These are phyloP conservation scores for Neonectria sp. DNA, from an alignment of 2,329 filamentous ascomycete species.

Conservation along the genomic window DNA sequence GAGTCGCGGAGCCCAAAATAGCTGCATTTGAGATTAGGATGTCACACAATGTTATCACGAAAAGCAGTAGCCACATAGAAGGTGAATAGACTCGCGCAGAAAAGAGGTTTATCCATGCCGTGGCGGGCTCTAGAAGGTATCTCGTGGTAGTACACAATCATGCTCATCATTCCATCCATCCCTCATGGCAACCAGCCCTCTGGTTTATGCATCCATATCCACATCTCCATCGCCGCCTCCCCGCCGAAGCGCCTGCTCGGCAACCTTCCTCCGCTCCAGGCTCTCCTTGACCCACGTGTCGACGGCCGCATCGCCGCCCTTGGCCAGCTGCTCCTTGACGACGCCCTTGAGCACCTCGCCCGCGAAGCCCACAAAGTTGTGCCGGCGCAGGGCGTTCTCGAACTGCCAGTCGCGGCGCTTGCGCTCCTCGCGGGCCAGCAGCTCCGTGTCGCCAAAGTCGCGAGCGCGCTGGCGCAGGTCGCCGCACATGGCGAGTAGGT, in stretches of 20 bases:
- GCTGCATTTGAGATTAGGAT: neutral
- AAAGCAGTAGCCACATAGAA: neutral
- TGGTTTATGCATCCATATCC: conserved; percentile 56
- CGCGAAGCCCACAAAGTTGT: conserved; percentile 97
- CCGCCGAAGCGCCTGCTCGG: conserved; percentile 53
- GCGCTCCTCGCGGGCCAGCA: conserved; percentile 83
- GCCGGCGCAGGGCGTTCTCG: conserved; percentile 91
- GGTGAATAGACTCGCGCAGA: neutral
- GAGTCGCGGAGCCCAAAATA: neutral
- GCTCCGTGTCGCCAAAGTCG: conserved; percentile 87
- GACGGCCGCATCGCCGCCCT: conserved; percentile 76
- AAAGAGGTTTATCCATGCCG: conserved; percentile 4
- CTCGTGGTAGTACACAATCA: conserved; percentile 20
- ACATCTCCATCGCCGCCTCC: conserved; percentile 55
- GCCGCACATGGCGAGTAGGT: conserved; percentile 91
- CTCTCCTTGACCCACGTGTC: conserved; percentile 81
- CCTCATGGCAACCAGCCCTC: conserved; percentile 14
- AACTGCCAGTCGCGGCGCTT: conserved; percentile 92
- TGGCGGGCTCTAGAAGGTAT: conserved; percentile 17
- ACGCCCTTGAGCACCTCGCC: conserved; percentile 92
- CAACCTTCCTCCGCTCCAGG: conserved; percentile 66
- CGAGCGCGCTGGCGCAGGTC: conserved; percentile 84
- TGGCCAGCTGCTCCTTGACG: conserved; percentile 78
- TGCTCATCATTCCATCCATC: conserved; percentile 17
- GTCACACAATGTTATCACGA: neutral